Percentiles rank a stretch among this genome's conserved stretches.
phyloP scores from a whole-genome alignment of 2,329 filamentous ascomycete genomes.

The Fusarium liriodendri region DNA sequence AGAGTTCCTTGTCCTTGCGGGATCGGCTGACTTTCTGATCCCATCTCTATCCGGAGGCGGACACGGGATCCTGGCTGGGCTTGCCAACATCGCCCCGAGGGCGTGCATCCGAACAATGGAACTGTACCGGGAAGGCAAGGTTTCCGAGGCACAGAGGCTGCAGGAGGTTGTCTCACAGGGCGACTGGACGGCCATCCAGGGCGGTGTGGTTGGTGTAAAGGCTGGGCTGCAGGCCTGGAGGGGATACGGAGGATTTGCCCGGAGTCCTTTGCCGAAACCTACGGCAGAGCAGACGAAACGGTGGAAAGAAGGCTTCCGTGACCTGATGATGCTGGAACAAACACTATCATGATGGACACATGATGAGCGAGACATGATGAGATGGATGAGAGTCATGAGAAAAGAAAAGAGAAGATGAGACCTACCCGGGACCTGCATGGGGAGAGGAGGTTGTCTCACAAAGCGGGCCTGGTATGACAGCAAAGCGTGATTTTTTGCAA shows the following conservation, averaged over 20 bases:
- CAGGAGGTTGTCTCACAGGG: slow-evolving; percentile 75
- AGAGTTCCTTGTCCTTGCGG: slow-evolving; percentile 76
- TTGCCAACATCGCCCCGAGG: slow-evolving; percentile 78
- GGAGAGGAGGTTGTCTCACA: slow-evolving; percentile 4
- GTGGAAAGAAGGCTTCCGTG: slow-evolving; percentile 68
- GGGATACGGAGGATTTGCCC: slow-evolving; percentile 71
- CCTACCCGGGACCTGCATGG: slow-evolving; percentile 31
- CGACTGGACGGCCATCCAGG: slow-evolving; percentile 79
- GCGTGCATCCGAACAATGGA: slow-evolving; percentile 71
- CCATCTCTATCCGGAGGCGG: slow-evolving; percentile 76
- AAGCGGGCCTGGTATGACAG: slow-evolving; percentile 4
- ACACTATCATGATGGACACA: slow-evolving; percentile 44
- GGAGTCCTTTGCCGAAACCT: slow-evolving; percentile 53
- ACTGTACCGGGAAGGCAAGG: slow-evolving; percentile 67
- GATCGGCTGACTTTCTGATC: slow-evolving; percentile 78
- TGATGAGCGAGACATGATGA: slow-evolving; percentile 9
- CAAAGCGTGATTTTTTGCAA: neutral
- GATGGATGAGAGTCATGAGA: neutral
- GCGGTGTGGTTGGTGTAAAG: slow-evolving; percentile 79
- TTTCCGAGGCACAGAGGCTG: slow-evolving; percentile 69
- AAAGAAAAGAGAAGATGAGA: neutral
- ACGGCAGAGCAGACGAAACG: slow-evolving; percentile 58
- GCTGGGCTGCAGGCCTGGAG: slow-evolving; percentile 73
- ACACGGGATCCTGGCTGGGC: slow-evolving; percentile 77
- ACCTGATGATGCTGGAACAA: slow-evolving; percentile 64